Conservation (phyloP, 2,329 filamentous ascomycete genomes). For the Penicillium sp. region DNA sequence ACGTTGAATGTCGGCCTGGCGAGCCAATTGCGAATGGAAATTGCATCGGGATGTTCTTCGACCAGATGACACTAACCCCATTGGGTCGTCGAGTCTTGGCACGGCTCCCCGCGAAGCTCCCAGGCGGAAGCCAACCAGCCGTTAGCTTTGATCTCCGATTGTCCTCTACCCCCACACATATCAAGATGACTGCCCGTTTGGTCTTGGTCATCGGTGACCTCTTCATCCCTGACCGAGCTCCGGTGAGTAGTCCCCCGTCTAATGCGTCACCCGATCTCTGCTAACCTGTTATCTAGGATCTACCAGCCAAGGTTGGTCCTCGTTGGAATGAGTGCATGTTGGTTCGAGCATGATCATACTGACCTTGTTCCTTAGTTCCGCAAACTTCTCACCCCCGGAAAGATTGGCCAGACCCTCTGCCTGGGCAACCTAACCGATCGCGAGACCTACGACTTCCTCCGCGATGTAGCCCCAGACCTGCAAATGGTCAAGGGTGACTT, state of each 20-base stretch:
- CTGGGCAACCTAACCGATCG: conserved; percentile 80
- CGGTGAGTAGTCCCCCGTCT: conserved; percentile 53
- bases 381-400: conserved; percentile 79
- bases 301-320: conserved; percentile 75
- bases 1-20: conserved; percentile 14
- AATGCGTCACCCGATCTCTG: conserved; percentile 15
- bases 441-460: conserved; percentile 77
- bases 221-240: conserved; percentile 88
- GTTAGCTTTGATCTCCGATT: conserved; percentile 22
- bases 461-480: conserved; percentile 70
- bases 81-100: conserved; percentile 17
- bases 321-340: not conserved
- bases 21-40: conserved; percentile 18
- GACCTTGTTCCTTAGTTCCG: conserved; percentile 65
- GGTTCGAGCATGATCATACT: conserved; percentile 4
- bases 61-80: conserved; percentile 6
- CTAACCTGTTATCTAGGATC: conserved; percentile 57
- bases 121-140: conserved; percentile 10
- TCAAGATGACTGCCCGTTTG: conserved; percentile 74
- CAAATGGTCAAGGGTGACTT: conserved; percentile 72
- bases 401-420: conserved; percentile 80
- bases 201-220: conserved; percentile 91
- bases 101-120: conserved; percentile 23
- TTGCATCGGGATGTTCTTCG: not conserved
- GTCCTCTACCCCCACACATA: conserved; percentile 6